Percentiles rank a stretch among this genome's conserved stretches.
phyloP scores from a whole-genome alignment of 306 rosid genomes.

The Rosa multiflora region DNA sequence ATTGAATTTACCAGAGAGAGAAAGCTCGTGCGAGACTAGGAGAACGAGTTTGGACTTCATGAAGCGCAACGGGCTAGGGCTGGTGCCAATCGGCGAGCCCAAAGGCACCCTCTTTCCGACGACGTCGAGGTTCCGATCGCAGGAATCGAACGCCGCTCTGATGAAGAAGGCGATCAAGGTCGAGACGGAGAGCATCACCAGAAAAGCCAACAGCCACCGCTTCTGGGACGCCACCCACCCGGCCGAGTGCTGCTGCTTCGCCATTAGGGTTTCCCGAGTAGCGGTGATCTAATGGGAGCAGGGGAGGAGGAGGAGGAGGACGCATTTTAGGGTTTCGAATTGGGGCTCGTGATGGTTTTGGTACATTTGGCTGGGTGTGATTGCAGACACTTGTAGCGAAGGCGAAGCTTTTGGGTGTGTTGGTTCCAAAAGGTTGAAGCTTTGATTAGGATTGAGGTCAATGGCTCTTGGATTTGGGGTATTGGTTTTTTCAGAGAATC shows the following conservation, averaged over 20 bases:
- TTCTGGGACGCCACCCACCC: slow-evolving; percentile 38
- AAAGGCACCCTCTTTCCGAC: slow-evolving; percentile 20
- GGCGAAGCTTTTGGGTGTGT: neutral
- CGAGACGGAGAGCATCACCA: slow-evolving; percentile 35
- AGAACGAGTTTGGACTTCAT: slow-evolving; percentile 86
- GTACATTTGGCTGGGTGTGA: slow-evolving; percentile 31
- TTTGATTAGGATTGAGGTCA: neutral
- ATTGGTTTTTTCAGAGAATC: neutral
- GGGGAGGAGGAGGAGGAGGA: neutral
- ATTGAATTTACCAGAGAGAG: slow-evolving; percentile 55
- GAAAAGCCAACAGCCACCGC: slow-evolving; percentile 40
- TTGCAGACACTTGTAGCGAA: slow-evolving; percentile 3
- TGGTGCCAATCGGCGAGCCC: slow-evolving; percentile 16
- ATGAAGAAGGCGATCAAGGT: slow-evolving; percentile 49
- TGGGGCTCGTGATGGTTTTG: slow-evolving; percentile 3
- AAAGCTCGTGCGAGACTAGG: slow-evolving; percentile 84
- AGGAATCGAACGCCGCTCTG: slow-evolving; percentile 54
- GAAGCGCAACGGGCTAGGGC: slow-evolving; percentile 54
- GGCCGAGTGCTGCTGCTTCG: slow-evolving; percentile 37
- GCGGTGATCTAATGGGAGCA: neutral
- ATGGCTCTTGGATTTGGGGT: neutral
- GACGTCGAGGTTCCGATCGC: slow-evolving; percentile 33
- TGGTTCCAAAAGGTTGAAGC: slow-evolving; percentile 1
- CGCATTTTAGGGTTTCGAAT: slow-evolving; percentile 28
- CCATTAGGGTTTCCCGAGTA: slow-evolving; percentile 1